Evolutionary conservation across 2,329 filamentous ascomycete species (phyloP), one percentile per base, ranked within the genome.

Genomic region (Dryadomyces quercivorus): DNA sequence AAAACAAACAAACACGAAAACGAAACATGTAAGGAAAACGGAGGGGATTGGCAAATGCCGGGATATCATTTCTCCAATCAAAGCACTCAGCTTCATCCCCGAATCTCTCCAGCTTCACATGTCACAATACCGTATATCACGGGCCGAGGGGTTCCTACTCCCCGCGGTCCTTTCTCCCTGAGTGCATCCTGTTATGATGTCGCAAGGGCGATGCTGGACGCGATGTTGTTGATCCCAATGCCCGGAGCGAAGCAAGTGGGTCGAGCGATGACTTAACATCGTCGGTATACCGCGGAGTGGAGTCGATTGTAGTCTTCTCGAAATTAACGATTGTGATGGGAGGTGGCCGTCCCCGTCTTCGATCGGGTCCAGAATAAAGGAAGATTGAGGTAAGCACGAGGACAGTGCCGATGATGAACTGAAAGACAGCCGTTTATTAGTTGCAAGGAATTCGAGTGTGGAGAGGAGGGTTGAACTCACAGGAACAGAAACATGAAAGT

Each of bases 341-440:
- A 0, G 80, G 73, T 21, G 87, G 81, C 16, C 82, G 79, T 53
- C 75, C 71, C 54, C 78, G 75, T 58, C 73, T 75, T 20, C 76
- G 72, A 59, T 89, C 80, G 1, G 82, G 77, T 6, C 78, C 77
- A 57, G 81, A 89, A 72, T 95, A 96, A 16, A 96, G 75, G 66
- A 90, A 96, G 2, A 89, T 94, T 2, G 91, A 85, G 45, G 81
- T 76, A 1, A 96, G 72, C 9, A 97, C 91, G 50, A 93, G 72
- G 12, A 75, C 74, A 0, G 91, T 91, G 53, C 93, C 93, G 51
- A 89, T 58, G 42, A 95, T 63, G 67, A 95, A 95, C 91, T 96
- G 34, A 3, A 18, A 40, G 36, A 40, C 36, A 40, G 10, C 15
- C 3, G 36, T 40, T 7, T 40, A 13, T 40, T 40, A 22, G 20